phyloP scores from a whole-genome alignment of 2,329 filamentous ascomycete species.

The Fusarium buxicola region DNA sequence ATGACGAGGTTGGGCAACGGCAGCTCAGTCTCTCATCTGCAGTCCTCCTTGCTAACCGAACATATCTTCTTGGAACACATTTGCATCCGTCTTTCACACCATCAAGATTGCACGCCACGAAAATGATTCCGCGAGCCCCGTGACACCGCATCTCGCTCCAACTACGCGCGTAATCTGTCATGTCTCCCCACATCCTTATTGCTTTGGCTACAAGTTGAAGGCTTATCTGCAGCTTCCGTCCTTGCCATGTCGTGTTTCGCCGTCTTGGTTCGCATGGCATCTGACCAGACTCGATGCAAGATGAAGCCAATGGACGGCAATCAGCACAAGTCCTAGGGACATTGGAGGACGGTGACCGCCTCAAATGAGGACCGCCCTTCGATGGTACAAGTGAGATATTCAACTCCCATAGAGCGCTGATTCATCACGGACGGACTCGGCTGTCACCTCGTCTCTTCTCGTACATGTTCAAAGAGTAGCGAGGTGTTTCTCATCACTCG shows the following conservation, averaged over 20 bases:
- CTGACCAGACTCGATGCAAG: conserved; percentile 15
- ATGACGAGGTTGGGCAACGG: conserved; percentile 19
- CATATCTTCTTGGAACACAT: conserved; percentile 20
- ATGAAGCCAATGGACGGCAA: conserved; percentile 11
- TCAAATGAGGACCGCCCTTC: conserved; percentile 1
- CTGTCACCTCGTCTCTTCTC: conserved; percentile 17
- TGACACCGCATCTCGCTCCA: conserved; percentile 29
- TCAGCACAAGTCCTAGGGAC: conserved; percentile 1
- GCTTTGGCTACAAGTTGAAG: conserved; percentile 1
- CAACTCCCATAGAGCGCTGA: conserved; percentile 6
- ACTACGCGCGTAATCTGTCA: conserved; percentile 25
- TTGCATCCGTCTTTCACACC: conserved; percentile 10
- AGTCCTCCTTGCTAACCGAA: conserved; percentile 22
- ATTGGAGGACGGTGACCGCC: not conserved
- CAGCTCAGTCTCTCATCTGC: conserved; percentile 14
- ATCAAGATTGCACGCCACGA: conserved; percentile 8
- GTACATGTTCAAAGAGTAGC: not conserved
- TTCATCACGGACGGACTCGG: conserved; percentile 4
- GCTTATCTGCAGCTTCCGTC: not conserved
- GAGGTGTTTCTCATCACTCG: conserved; percentile 16
- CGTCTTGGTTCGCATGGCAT: conserved; percentile 12
- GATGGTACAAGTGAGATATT: conserved; percentile 18
- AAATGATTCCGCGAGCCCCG: conserved; percentile 8
- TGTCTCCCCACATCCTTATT: conserved; percentile 3
- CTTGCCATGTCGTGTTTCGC: conserved; percentile 20